Conservation (phyloP, 306 rosid species). For the Senna tora region DNA sequence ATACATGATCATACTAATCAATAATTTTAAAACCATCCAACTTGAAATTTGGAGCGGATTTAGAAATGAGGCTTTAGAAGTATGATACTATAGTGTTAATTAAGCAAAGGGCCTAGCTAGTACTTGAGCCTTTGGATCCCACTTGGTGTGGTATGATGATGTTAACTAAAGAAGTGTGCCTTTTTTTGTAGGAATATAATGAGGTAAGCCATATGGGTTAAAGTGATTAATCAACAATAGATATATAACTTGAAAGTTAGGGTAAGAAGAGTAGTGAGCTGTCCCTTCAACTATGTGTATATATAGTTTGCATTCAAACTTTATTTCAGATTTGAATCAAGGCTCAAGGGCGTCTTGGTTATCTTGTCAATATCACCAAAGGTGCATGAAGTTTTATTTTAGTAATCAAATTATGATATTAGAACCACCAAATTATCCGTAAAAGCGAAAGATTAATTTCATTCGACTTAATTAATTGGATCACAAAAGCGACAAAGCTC, state of each 20-base stretch:
- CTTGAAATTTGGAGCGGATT: too few relatives aligned
- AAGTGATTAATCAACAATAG: constrained; percentile 31
- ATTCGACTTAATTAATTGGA: too few relatives aligned
- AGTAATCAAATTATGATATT: constrained; percentile 23
- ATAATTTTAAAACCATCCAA: too few relatives aligned
- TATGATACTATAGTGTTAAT: background rate
- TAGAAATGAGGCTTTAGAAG: too few relatives aligned
- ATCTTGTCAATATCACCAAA: constrained; percentile 33
- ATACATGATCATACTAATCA: too few relatives aligned
- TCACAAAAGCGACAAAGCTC: too few relatives aligned
- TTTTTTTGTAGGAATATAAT: too few relatives aligned
- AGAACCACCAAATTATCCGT: background rate
- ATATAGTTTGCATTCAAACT: constrained; percentile 25
- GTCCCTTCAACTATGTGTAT: constrained; percentile 38
- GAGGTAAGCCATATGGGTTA: background rate
- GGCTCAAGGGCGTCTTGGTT: constrained; percentile 39
- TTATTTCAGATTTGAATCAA: constrained; percentile 27
- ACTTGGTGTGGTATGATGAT: background rate
- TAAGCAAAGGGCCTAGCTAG: constrained; percentile 4
- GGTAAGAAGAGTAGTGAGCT: constrained; percentile 31
- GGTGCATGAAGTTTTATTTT: constrained; percentile 16
- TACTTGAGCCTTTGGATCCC: constrained; percentile 15
- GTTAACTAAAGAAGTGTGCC: too few relatives aligned
- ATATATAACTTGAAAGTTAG: constrained; percentile 15
- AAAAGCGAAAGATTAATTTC: too few relatives aligned